Evolutionary conservation across 2,329 filamentous ascomycete species (phyloP).

Genomic region (Teratosphaeria nubilosa): DNA sequence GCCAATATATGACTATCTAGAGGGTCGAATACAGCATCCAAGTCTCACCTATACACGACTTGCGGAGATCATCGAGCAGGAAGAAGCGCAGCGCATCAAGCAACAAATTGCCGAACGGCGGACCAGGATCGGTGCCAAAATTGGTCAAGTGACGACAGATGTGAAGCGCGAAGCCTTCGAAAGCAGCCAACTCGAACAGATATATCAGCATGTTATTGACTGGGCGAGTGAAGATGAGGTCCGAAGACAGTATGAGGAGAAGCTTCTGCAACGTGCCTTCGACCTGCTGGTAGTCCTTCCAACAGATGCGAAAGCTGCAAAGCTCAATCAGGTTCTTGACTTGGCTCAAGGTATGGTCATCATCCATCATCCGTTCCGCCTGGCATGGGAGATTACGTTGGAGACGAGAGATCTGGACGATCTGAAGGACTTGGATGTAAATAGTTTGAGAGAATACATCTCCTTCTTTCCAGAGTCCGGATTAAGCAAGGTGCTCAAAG

Average conservation of each 20-base stretch:
- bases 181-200: slow-evolving; percentile 63
- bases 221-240: slow-evolving; percentile 84
- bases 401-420: slow-evolving; percentile 78
- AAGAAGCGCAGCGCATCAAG: slow-evolving; percentile 84
- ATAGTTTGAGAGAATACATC: slow-evolving; percentile 70
- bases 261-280: slow-evolving; percentile 69
- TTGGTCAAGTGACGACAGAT: slow-evolving; percentile 73
- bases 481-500: slow-evolving; percentile 69
- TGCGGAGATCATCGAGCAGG: slow-evolving; percentile 70
- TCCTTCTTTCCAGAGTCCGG: slow-evolving; percentile 76
- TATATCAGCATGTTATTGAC: slow-evolving; percentile 77
- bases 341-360: slow-evolving; percentile 89
- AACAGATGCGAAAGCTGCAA: slow-evolving; percentile 55
- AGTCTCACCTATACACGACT: slow-evolving; percentile 71
- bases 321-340: slow-evolving; percentile 63
- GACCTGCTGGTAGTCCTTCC: slow-evolving; percentile 65
- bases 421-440: slow-evolving; percentile 66
- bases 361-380: slow-evolving; percentile 78
- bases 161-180: slow-evolving; percentile 77
- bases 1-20: slow-evolving; percentile 68
- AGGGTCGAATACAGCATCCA: slow-evolving; percentile 73
- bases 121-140: slow-evolving; percentile 73
- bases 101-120: slow-evolving; percentile 79
- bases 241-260: slow-evolving; percentile 80
- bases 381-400: slow-evolving; percentile 84